phyloP scores from a whole-genome alignment of 495 filamentous ascomycete genomes.

The Daldinia concentrica region DNA sequence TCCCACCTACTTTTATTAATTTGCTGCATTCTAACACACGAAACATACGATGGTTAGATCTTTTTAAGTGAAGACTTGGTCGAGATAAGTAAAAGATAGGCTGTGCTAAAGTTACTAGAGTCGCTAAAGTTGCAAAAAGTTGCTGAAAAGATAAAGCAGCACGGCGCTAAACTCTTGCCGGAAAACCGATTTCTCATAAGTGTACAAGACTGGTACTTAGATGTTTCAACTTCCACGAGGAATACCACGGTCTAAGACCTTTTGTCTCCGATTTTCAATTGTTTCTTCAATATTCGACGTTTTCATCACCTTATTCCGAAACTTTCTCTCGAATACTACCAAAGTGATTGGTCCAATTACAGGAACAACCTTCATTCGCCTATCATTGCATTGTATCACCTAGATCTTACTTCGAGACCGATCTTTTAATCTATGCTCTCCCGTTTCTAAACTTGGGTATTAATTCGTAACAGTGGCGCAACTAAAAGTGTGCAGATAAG shows the following conservation, averaged over 20 bases:
- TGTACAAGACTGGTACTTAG: slow-evolving; percentile 27
- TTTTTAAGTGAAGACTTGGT: background rate
- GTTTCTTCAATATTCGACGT: slow-evolving; percentile 30
- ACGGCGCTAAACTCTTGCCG: slow-evolving; percentile 25
- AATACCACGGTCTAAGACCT: slow-evolving; percentile 14
- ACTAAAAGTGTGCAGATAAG: background rate
- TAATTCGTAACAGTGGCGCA: slow-evolving; percentile 31
- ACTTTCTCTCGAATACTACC: slow-evolving; percentile 9
- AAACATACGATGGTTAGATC: slow-evolving; percentile 32
- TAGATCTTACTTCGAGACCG: slow-evolving; percentile 30
- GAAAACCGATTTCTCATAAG: slow-evolving; percentile 2
- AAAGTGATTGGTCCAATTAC: slow-evolving; percentile 12
- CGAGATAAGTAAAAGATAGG: slow-evolving; percentile 1
- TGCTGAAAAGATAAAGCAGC: slow-evolving; percentile 31
- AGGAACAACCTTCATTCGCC: background rate
- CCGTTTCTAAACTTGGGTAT: background rate
- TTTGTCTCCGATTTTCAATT: slow-evolving; percentile 13
- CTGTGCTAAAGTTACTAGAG: background rate
- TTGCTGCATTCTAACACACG: slow-evolving; percentile 28
- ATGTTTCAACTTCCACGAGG: slow-evolving; percentile 24
- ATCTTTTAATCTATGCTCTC: slow-evolving; percentile 23
- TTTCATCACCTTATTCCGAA: slow-evolving; percentile 19
- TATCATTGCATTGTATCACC: slow-evolving; percentile 20
- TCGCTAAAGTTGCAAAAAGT: background rate
- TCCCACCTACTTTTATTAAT: slow-evolving; percentile 28